Evolutionary conservation across 225 moss, liverwort and hornwort species (phyloP).

Genomic region (Lunularia cruciata): DNA sequence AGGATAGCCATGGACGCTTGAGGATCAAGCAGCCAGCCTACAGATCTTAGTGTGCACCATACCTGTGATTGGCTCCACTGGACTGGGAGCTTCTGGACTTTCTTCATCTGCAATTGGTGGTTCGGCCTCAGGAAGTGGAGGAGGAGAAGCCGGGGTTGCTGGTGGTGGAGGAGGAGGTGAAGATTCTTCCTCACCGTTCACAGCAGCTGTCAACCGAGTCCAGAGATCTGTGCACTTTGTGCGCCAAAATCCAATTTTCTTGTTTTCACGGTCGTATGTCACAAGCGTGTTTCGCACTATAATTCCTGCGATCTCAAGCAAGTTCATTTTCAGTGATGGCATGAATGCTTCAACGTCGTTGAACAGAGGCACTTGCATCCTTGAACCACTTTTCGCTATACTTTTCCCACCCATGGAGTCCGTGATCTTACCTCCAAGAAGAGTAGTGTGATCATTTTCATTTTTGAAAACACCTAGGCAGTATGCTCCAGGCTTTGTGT

Average conservation of each 20-base stretch:
- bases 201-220: constrained; percentile 52
- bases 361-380: no score
- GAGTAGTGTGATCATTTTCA: constrained; percentile 75
- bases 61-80: constrained; percentile 18
- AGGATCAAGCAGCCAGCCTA: not conserved
- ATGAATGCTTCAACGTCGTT: no score
- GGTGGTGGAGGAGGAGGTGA: constrained; percentile 28
- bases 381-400: no score
- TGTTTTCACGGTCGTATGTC: constrained; percentile 70
- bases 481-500: constrained; percentile 70
- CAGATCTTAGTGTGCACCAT: not conserved
- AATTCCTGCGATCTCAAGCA: constrained; percentile 56
- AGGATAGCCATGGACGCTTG: not conserved
- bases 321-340: not conserved
- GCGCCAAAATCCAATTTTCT: constrained; percentile 79
- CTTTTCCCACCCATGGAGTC: no score
- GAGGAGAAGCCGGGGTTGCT: constrained; percentile 27
- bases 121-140: constrained; percentile 16
- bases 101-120: constrained; percentile 1
- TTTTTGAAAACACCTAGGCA: constrained; percentile 91
- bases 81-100: not conserved
- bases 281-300: constrained; percentile 92
- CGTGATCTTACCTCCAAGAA: constrained; percentile 79
- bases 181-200: constrained; percentile 18
- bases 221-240: constrained; percentile 88